phyloP scores from a whole-genome alignment of 1,284 basidiomycete genomes.

The Pseudozyma thailandica region DNA sequence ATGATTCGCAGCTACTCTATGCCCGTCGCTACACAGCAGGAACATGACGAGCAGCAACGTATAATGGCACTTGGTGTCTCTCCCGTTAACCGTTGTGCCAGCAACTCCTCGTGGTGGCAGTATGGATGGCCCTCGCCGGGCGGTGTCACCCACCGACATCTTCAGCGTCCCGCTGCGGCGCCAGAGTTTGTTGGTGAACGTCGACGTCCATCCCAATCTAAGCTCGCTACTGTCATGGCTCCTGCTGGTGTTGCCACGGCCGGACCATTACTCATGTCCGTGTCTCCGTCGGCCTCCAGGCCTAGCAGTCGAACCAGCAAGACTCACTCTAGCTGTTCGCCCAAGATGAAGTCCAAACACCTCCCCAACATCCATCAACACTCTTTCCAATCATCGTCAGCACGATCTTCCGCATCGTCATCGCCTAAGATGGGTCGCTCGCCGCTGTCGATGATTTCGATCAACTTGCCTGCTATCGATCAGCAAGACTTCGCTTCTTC shows the following conservation, averaged over 20 bases:
- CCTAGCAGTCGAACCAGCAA: constrained; percentile 24
- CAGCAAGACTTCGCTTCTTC: constrained; percentile 11
- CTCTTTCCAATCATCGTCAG: constrained; percentile 14
- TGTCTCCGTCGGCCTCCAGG: constrained; percentile 6
- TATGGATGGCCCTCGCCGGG: constrained; percentile 48
- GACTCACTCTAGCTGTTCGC: constrained; percentile 37
- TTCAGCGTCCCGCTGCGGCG: constrained; percentile 11
- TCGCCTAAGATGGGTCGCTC: constrained; percentile 38
- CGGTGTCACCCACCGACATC: constrained; percentile 35
- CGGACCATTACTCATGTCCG: background rate
- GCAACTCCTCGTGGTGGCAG: constrained; percentile 47
- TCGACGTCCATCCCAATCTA: constrained; percentile 25
- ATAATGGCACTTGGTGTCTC: constrained; percentile 48
- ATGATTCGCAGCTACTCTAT: constrained; percentile 60
- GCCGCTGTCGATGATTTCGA: constrained; percentile 33
- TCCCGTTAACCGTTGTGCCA: constrained; percentile 16
- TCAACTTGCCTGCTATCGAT: constrained; percentile 35
- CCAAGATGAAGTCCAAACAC: constrained; percentile 43
- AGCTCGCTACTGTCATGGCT: constrained; percentile 21
- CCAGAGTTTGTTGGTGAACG: constrained; percentile 19
- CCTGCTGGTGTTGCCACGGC: constrained; percentile 6
- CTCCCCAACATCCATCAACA: constrained; percentile 34
- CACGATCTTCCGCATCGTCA: constrained; percentile 24
- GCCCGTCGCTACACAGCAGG: constrained; percentile 58
- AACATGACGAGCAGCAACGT: constrained; percentile 54